Conservation (phyloP, 2,329 filamentous ascomycete species). For the Trichoderma endophyticum region DNA sequence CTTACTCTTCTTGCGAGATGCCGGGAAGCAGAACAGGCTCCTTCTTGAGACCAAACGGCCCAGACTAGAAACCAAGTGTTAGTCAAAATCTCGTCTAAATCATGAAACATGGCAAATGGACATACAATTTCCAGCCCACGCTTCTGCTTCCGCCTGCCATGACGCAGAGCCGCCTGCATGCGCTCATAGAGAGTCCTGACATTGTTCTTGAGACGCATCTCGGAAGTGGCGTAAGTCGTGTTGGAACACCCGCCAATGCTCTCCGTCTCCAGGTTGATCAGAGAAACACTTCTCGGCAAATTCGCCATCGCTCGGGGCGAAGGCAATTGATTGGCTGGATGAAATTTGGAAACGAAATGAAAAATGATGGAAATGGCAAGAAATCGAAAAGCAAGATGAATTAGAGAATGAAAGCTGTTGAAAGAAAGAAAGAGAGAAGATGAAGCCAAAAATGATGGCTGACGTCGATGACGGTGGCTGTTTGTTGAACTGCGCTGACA, state of each 20-base stretch:
- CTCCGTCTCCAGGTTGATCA: constrained; percentile 15
- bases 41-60: constrained; percentile 57
- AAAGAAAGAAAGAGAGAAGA: not conserved
- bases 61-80: constrained; percentile 44
- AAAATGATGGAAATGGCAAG: not conserved
- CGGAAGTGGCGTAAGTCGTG: constrained; percentile 6
- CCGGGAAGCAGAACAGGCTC: constrained; percentile 53
- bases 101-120: not conserved
- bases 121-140: constrained; percentile 47
- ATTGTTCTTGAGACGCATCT: constrained; percentile 40
- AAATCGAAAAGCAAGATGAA: not conserved
- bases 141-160: constrained; percentile 38
- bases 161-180: constrained; percentile 41
- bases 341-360: not conserved
- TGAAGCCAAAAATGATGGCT: not conserved
- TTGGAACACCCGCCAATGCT: constrained; percentile 16
- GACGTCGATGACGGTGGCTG: not conserved
- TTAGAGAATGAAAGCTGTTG: not conserved
- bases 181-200: constrained; percentile 45
- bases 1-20: constrained; percentile 58
- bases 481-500: not conserved
- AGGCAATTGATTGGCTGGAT: not conserved
- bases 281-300: not conserved
- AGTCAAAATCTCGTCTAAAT: constrained; percentile 19
- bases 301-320: constrained; percentile 12